phyloP scores from a whole-genome alignment of 257 asterid genomes.

The Solanum medicagineum region DNA sequence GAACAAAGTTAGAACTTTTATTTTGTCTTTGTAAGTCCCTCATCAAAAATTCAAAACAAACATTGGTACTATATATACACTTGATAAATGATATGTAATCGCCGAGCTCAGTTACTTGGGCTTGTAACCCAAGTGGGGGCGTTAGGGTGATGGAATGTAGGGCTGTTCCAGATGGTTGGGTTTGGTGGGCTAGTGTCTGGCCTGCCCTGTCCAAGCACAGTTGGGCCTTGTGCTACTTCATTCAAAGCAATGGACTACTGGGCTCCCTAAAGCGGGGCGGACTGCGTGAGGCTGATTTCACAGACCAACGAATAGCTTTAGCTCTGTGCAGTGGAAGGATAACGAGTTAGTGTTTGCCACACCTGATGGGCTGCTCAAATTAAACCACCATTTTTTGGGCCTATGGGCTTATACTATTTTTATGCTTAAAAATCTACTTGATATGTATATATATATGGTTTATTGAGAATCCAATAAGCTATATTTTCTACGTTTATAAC shows the following conservation, averaged over 20 bases:
- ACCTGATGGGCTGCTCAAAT: too few relatives aligned
- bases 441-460: too few relatives aligned
- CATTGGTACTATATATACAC: too few relatives aligned
- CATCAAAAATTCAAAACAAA: background rate
- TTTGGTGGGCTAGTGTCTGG: background rate
- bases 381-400: too few relatives aligned
- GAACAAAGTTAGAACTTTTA: too few relatives aligned
- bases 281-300: background rate
- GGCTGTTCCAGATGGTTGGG: background rate
- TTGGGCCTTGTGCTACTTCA: background rate
- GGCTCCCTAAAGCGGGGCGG: background rate
- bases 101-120: background rate
- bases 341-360: background rate
- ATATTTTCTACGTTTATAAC: too few relatives aligned
- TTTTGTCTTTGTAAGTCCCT: too few relatives aligned
- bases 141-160: background rate
- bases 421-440: too few relatives aligned
- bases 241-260: background rate
- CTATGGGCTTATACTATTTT: too few relatives aligned
- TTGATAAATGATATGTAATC: too few relatives aligned
- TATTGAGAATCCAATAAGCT: too few relatives aligned
- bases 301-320: too few relatives aligned
- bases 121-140: background rate
- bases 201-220: background rate
- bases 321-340: background rate